Evolutionary conservation across 2,329 filamentous ascomycete species (phyloP), one percentile per base, ranked within the genome.

Genomic region (Peltaster fructicola): DNA sequence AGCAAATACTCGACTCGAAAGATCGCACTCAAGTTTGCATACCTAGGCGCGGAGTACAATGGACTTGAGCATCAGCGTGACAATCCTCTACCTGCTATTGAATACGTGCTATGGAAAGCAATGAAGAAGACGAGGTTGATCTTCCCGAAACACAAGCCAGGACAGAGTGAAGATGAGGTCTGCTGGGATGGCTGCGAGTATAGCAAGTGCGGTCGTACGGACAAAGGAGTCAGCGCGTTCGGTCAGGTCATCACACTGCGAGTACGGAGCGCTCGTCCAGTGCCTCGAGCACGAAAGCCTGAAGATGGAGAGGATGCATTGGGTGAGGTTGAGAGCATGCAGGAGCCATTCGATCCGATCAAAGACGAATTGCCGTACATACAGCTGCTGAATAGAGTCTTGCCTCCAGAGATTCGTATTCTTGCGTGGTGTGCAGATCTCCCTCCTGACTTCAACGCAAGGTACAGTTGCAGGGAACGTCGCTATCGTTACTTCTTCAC

Each of bases 401-500:
- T 98, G 2, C 88, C 88, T 4, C 67, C 75, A 13, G 84, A 92
- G 47, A 95, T 98, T 41, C 70, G 81, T 32, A 61, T 92, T 30
- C 64, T 95, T 17, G 88, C 88, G 3, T 98, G 88, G 88, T 92
- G 84, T 46, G 81, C 85, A 0, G 61, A 68, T 15, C 79, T 77
- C 9, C 80, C 84, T 0, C 53, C 65, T 6, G 67, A 68, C 32
- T 98, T 98, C 51, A 82, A 79, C 16, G 88, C 88, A 4, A 73
- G 88, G 19, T 93, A 93, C 61, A 82, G 78, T 26, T 98, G 88
- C 53, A 70, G 75, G 33, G 82, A 93, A 53, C 67, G 88, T 12
- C 74, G 78, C 37, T 98, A 98, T 56, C 73, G 80, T 30, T 98
- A 98, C 54, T 95, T 92, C 59, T 98, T 98, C 57, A 95, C 88